Evolutionary conservation across 2,329 filamentous ascomycete species (phyloP).

Genomic region (Annulohypoxylon truncatum): DNA sequence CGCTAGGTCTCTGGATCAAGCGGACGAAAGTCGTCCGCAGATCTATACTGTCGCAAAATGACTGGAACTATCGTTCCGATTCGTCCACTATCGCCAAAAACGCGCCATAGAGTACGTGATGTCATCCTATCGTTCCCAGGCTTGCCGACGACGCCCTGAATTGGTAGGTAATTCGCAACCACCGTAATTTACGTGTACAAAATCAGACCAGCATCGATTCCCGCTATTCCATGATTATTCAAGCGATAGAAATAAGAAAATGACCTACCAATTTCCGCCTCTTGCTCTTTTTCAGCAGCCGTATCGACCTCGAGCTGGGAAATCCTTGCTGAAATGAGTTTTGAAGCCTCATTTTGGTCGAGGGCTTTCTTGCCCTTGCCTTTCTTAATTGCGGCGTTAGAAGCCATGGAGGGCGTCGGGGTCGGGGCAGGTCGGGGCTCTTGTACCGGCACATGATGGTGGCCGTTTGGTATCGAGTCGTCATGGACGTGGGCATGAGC

Average conservation of each 20-base stretch:
- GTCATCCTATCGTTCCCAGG: background rate
- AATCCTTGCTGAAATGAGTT: conserved; percentile 91
- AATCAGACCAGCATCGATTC: background rate
- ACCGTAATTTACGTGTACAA: background rate
- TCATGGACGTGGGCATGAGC: conserved; percentile 51
- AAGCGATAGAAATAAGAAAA: conserved; percentile 24
- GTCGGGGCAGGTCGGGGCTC: conserved; percentile 57
- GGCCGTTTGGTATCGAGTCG: conserved; percentile 52
- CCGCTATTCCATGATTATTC: background rate
- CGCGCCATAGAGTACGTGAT: conserved; percentile 9
- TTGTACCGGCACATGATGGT: conserved; percentile 54
- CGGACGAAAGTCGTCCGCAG: conserved; percentile 11
- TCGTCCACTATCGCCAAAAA: background rate
- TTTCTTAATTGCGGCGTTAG: conserved; percentile 74
- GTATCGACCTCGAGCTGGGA: conserved; percentile 94
- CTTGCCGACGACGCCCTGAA: conserved; percentile 5
- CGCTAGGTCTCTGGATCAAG: background rate
- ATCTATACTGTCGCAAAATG: conserved; percentile 16
- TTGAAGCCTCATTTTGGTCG: conserved; percentile 89
- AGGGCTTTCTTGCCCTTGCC: conserved; percentile 85
- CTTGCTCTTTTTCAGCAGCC: conserved; percentile 93
- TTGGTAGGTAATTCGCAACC: conserved; percentile 13
- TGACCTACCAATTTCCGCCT: conserved; percentile 89
- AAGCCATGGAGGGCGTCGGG: conserved; percentile 59
- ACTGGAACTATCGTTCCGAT: conserved; percentile 1